Evolutionary conservation across 2,329 filamentous ascomycete genomes (phyloP).

Genomic region (Hymenoscyphus fructigenus): DNA sequence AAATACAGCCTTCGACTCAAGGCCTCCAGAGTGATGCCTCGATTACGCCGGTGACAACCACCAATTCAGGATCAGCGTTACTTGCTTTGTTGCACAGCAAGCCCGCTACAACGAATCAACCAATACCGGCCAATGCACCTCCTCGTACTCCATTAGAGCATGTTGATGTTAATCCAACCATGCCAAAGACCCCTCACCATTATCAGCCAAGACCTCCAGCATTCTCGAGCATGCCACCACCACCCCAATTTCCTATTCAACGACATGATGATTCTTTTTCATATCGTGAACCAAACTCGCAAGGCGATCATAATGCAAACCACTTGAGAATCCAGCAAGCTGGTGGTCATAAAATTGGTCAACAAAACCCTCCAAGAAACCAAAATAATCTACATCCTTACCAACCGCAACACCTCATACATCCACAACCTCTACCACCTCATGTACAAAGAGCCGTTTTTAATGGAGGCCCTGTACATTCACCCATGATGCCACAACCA

Average conservation of each 20-base stretch:
- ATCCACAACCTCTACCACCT: constrained; percentile 45
- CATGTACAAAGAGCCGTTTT: constrained; percentile 56
- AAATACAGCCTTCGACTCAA: constrained; percentile 54
- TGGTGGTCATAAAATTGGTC: constrained; percentile 11
- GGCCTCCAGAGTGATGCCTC: constrained; percentile 41
- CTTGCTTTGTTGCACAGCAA: constrained; percentile 51
- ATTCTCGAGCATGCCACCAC: constrained; percentile 46
- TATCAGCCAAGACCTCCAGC: constrained; percentile 52
- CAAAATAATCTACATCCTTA: constrained; percentile 30
- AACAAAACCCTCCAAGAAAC: constrained; percentile 22
- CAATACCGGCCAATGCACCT: constrained; percentile 30
- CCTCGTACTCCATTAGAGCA: constrained; percentile 58
- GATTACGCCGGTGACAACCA: constrained; percentile 18
- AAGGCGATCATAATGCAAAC: constrained; percentile 13
- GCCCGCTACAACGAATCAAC: constrained; percentile 19
- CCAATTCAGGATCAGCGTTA: constrained; percentile 47
- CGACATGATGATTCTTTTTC: constrained; percentile 33
- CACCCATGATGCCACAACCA: constrained; percentile 35
- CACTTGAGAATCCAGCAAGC: constrained; percentile 11
- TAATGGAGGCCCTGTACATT: constrained; percentile 39
- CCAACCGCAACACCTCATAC: constrained; percentile 37
- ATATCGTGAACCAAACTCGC: constrained; percentile 28
- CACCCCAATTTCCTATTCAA: constrained; percentile 48
- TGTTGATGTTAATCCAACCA: constrained; percentile 47
- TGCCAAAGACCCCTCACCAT: constrained; percentile 59